A percentile compares a stretch with the other conserved stretches of the same genome.
Conservation (phyloP, 331 rosid genomes). For the Quercus lobata region DNA sequence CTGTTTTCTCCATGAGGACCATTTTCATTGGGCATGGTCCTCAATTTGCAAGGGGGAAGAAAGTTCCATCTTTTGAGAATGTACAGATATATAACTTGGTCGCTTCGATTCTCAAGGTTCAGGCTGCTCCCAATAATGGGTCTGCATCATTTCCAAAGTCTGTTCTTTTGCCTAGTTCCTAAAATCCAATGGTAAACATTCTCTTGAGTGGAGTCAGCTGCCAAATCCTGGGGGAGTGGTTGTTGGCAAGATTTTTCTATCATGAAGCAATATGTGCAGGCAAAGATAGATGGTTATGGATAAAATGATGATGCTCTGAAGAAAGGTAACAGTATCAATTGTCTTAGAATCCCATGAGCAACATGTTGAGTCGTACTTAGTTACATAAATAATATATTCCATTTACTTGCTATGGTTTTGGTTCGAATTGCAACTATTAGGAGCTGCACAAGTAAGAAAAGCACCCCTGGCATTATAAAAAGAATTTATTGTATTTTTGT, state of each 20-base stretch:
- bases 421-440: slow-evolving; percentile 10
- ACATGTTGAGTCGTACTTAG: slow-evolving; percentile 16
- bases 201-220: neutral
- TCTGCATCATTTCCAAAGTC: slow-evolving; percentile 59
- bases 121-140: slow-evolving; percentile 82
- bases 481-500: slow-evolving; percentile 10
- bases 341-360: slow-evolving; percentile 4
- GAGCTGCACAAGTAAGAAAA: slow-evolving; percentile 21
- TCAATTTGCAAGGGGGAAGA: slow-evolving; percentile 75
- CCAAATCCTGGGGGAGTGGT: neutral
- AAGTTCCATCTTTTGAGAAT: slow-evolving; percentile 91
- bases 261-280: slow-evolving; percentile 15
- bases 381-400: slow-evolving; percentile 5
- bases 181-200: neutral
- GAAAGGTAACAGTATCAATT: slow-evolving; percentile 3
- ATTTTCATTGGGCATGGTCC: slow-evolving; percentile 96
- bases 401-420: slow-evolving; percentile 10
- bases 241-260: slow-evolving; percentile 1
- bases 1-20: slow-evolving; percentile 84
- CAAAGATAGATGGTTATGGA: slow-evolving; percentile 9
- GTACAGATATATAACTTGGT: slow-evolving; percentile 84
- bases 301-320: slow-evolving; percentile 10
- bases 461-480: slow-evolving; percentile 4
- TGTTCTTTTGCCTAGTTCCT: slow-evolving; percentile 55
- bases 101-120: slow-evolving; percentile 72